phyloP scores from a whole-genome alignment of 148 eudicot species.

The Fallopia convolvulus region DNA sequence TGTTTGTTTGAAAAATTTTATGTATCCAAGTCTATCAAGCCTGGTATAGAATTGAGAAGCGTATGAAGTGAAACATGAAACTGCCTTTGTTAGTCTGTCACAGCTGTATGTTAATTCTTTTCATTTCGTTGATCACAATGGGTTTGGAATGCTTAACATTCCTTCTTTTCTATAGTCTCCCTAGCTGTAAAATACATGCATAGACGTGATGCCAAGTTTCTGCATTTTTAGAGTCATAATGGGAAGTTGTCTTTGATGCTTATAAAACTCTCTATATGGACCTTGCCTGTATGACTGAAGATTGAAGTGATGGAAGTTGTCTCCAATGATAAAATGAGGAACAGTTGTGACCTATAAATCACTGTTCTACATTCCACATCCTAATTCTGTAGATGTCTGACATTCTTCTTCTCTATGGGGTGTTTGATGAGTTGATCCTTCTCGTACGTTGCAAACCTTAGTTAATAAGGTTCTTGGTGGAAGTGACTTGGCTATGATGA shows the following conservation, averaged over 20 bases:
- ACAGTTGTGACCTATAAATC: background rate
- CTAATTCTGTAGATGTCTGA: background rate
- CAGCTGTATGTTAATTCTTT: background rate
- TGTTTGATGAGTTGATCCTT: background rate
- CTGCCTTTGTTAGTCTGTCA: background rate
- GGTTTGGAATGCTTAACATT: background rate
- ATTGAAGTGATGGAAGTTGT: background rate
- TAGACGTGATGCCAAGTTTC: background rate
- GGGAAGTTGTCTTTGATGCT: background rate
- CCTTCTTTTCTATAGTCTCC: background rate
- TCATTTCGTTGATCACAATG: background rate
- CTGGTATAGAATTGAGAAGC: background rate
- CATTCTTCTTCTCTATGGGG: background rate
- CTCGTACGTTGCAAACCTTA: background rate
- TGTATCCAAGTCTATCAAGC: background rate
- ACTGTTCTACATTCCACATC: background rate
- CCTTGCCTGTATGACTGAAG: background rate
- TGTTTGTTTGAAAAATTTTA: background rate
- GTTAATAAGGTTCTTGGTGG: background rate
- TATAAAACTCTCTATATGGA: background rate
- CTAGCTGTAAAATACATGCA: background rate
- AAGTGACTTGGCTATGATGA: background rate
- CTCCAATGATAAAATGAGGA: background rate
- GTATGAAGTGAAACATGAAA: background rate
- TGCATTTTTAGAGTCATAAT: background rate